Evolutionary conservation across 805 yeast genomes (phyloP), one percentile per base, ranked within the genome.

Genomic region (Starmerella geochares): DNA sequence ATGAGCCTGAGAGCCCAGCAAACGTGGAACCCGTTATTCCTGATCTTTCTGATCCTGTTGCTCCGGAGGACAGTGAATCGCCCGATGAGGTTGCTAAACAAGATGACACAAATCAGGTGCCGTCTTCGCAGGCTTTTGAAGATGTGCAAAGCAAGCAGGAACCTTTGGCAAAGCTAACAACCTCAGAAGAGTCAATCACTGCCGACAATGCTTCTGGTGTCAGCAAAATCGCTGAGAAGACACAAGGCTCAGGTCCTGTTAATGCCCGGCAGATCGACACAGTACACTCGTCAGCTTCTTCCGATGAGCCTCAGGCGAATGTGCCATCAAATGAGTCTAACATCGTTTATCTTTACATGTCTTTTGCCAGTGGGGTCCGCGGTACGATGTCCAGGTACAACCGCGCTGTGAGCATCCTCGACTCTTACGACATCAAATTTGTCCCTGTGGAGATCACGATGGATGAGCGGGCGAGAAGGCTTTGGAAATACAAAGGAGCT

Each of bases 341-440:
- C 25, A 45, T 49, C 2, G 81, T 86, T 25, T 84, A 79, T 62
- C 63, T 86, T 19, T 86, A 71, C 66, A 83, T 94, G 0, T 86
- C 95, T 0, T 68, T 86, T 46, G 94, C 94, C 0, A 92, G 94
- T 88, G 94, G 13, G 77, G 80, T 76, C 81, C 57, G 63, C 7
- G 62, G 83, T 60, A 77, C 83, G 63, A 77, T 82, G 56, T 76
- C 80, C 10, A 71, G 88, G 58, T 84, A 90, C 20, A 83, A 83
- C 60, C 70, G 86, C 48, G 68, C 86, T 49, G 73, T 75, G 2
- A 81, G 86, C 0, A 84, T 86, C 48, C 71, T 86, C 43, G 74
- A 78, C 25, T 92, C 88, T 2, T 84, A 86, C 63, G 74, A 77
- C 45, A 68, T 86, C 51, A 69, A 76, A 52, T 83, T 79, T 62